Conservation (phyloP, 2,329 filamentous ascomycete species). For the Rhexocercosporidium sp. region DNA sequence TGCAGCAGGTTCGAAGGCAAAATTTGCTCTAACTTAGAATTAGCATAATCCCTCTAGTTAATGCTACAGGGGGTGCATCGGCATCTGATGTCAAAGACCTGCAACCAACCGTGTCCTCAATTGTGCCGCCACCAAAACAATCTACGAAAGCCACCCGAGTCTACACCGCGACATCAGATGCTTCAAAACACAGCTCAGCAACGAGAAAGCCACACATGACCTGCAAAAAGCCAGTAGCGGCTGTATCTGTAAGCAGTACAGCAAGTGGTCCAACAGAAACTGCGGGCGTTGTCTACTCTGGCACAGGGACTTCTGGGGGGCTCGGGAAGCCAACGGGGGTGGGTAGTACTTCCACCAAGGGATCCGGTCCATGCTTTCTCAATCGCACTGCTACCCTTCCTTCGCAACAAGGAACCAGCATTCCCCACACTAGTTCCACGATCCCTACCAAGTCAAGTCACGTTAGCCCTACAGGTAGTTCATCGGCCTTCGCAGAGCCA, state of each 20-base stretch:
- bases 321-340: not conserved
- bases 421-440: not conserved
- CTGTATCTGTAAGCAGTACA: not conserved
- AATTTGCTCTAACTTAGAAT: not conserved
- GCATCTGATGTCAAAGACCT: not conserved
- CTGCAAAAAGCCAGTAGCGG: not conserved
- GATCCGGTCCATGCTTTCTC: not conserved
- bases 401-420: not conserved
- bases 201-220: not conserved
- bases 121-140: not conserved
- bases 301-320: not conserved
- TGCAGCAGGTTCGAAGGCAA: not conserved
- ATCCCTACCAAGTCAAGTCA: not conserved
- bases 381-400: not conserved
- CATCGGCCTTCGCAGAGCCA: not conserved
- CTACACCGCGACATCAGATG: not conserved
- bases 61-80: slow-evolving; percentile 9
- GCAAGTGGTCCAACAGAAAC: not conserved
- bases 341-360: not conserved
- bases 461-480: not conserved
- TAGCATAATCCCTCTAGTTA: not conserved
- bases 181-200: not conserved
- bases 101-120: not conserved
- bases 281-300: not conserved
- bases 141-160: slow-evolving; percentile 1